Conservation (phyloP, 2,329 filamentous ascomycete species). For the Colletotrichum sp. region DNA sequence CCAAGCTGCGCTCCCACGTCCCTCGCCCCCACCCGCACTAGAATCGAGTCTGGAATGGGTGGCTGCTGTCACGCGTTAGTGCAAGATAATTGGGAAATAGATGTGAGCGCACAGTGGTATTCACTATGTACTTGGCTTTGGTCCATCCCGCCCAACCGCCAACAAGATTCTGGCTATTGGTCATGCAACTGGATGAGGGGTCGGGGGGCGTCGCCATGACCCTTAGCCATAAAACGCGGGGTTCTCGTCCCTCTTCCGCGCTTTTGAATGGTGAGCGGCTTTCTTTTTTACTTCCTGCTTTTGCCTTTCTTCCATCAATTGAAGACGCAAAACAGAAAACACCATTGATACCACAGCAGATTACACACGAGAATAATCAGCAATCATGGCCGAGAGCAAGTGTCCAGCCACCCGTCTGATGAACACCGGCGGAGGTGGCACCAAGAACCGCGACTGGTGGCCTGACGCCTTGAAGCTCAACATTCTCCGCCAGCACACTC, state of each 20-base stretch:
- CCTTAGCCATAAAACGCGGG: slow-evolving; percentile 16
- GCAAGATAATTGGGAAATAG: not conserved
- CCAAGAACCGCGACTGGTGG: slow-evolving; percentile 76
- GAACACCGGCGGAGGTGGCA: slow-evolving; percentile 65
- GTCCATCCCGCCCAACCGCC: not conserved
- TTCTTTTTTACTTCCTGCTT: not conserved
- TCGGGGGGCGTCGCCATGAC: not conserved
- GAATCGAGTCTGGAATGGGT: not conserved
- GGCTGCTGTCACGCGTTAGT: slow-evolving; percentile 9
- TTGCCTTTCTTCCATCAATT: not conserved
- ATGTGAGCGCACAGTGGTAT: slow-evolving; percentile 3
- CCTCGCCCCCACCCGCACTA: not conserved
- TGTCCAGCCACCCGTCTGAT: slow-evolving; percentile 22
- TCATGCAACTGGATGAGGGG: slow-evolving; percentile 17
- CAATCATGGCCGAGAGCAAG: slow-evolving; percentile 16
- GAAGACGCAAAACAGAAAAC: not conserved
- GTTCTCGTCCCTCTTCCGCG: slow-evolving; percentile 2
- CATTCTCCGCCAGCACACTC: slow-evolving; percentile 75
- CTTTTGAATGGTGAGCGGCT: not conserved
- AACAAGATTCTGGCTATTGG: slow-evolving; percentile 17
- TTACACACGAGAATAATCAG: not conserved
- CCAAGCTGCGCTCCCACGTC: not conserved
- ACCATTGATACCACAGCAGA: not conserved
- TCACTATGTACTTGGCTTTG: slow-evolving; percentile 8
- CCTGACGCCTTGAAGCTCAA: slow-evolving; percentile 70